Conservation (phyloP, 371 early-diverging fungal species). For the Mortierella sp. region DNA sequence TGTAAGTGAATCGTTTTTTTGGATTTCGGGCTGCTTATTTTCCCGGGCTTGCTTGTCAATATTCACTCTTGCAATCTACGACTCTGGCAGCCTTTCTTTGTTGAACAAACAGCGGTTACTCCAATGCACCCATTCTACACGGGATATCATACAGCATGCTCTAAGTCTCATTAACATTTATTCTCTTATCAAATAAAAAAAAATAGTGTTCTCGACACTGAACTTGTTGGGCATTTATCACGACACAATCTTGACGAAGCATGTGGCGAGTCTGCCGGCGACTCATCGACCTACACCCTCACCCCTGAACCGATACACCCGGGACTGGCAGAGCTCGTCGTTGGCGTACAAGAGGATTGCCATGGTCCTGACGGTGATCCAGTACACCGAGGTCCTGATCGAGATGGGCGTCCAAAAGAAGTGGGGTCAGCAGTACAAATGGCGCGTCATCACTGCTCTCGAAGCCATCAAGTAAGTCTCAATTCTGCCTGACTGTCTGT, state of each 20-base stretch:
- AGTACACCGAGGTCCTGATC: slow-evolving; percentile 83
- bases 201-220: slow-evolving; percentile 82
- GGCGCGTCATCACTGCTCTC: slow-evolving; percentile 75
- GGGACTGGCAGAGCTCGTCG: slow-evolving; percentile 66
- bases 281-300: slow-evolving; percentile 66
- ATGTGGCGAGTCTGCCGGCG: slow-evolving; percentile 64
- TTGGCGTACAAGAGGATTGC: slow-evolving; percentile 70
- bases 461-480: slow-evolving; percentile 83
- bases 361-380: slow-evolving; percentile 76
- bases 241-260: slow-evolving; percentile 84
- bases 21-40: background rate
- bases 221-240: slow-evolving; percentile 90
- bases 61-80: background rate
- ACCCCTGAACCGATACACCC: slow-evolving; percentile 86
- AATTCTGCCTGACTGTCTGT: background rate
- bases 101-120: background rate
- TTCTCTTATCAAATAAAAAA: background rate
- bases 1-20: slow-evolving; percentile 62
- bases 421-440: slow-evolving; percentile 74
- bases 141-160: too few species aligned
- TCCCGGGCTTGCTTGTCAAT: background rate
- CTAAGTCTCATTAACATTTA: background rate
- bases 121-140: too few species aligned
- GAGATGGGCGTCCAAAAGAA: slow-evolving; percentile 89
- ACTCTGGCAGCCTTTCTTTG: background rate